Conservation (phyloP, 192 early-diverging fungal species). For the Podila clonocystis region DNA sequence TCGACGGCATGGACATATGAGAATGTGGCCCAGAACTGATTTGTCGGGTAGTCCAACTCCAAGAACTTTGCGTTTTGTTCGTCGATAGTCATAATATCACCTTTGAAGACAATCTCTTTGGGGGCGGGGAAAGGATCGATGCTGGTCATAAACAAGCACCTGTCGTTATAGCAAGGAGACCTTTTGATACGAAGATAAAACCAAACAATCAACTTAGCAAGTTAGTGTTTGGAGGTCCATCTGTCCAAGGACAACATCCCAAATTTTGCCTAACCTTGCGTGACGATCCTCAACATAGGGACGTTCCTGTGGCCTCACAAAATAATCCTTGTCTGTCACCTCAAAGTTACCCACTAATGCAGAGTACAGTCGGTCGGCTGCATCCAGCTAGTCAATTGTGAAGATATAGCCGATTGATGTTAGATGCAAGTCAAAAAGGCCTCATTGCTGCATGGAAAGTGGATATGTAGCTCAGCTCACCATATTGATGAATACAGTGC, state of each 20-base stretch:
- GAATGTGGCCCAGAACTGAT: conserved; percentile 51
- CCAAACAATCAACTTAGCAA: not conserved
- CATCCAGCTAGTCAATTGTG: conserved; percentile 50
- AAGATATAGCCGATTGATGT: not conserved
- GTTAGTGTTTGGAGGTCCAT: not conserved
- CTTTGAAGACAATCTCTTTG: conserved; percentile 36
- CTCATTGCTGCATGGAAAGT: not conserved
- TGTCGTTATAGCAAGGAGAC: conserved; percentile 60
- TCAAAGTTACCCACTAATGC: conserved; percentile 45
- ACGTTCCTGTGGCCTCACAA: conserved; percentile 47
- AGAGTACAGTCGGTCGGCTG: conserved; percentile 50
- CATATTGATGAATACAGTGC: conserved; percentile 50
- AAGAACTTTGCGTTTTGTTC: conserved; percentile 53
- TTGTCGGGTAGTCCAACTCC: conserved; percentile 42
- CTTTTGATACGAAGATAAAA: conserved; percentile 14
- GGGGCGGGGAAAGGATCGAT: conserved; percentile 59
- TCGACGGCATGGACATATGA: conserved; percentile 63
- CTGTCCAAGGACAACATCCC: not conserved
- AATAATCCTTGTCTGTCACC: conserved; percentile 51
- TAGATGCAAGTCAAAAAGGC: too few species aligned
- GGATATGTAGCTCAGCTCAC: not conserved
- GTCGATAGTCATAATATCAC: conserved; percentile 39
- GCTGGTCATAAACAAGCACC: conserved; percentile 60
- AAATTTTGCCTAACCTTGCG: conserved; percentile 23
- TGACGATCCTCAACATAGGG: conserved; percentile 51